Evolutionary conservation across 1,284 basidiomycete genomes (phyloP).

Genomic region (Trametes polyzona): DNA sequence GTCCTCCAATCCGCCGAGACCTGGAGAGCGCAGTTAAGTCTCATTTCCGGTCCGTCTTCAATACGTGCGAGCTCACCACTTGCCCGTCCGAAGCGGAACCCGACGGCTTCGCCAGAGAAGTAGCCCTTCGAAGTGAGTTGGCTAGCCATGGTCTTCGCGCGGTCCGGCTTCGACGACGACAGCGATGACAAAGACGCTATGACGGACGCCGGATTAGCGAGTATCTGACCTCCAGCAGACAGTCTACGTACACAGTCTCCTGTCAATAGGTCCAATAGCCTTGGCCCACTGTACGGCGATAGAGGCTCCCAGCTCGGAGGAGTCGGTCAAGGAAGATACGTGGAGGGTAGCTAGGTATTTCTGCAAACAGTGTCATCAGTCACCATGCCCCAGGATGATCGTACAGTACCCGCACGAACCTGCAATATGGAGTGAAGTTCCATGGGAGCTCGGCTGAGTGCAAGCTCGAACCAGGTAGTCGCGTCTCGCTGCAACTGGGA

Average conservation of each 20-base stretch:
- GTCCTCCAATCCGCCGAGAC: conserved; percentile 12
- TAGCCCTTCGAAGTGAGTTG: conserved; percentile 88
- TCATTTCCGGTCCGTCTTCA: too few relatives aligned
- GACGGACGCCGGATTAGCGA: neutral
- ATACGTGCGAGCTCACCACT: conserved; percentile 46
- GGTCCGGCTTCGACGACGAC: conserved; percentile 70
- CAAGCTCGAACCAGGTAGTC: conserved; percentile 83
- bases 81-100: conserved; percentile 64
- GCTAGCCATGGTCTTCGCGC: conserved; percentile 75
- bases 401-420: conserved; percentile 51
- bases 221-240: neutral
- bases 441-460: conserved; percentile 86
- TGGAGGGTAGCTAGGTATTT: conserved; percentile 83
- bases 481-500: conserved; percentile 76
- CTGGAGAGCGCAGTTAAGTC: too few relatives aligned
- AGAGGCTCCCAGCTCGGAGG: conserved; percentile 88
- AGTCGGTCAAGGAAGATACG: conserved; percentile 65
- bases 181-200: conserved; percentile 65
- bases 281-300: conserved; percentile 86
- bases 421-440: conserved; percentile 93
- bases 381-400: too few relatives aligned
- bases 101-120: conserved; percentile 85
- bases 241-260: conserved; percentile 66
- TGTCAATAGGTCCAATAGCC: conserved; percentile 76
- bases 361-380: conserved; percentile 42